Conservation (phyloP, 2,329 filamentous ascomycete species). For the Fusarium vanettenii region DNA sequence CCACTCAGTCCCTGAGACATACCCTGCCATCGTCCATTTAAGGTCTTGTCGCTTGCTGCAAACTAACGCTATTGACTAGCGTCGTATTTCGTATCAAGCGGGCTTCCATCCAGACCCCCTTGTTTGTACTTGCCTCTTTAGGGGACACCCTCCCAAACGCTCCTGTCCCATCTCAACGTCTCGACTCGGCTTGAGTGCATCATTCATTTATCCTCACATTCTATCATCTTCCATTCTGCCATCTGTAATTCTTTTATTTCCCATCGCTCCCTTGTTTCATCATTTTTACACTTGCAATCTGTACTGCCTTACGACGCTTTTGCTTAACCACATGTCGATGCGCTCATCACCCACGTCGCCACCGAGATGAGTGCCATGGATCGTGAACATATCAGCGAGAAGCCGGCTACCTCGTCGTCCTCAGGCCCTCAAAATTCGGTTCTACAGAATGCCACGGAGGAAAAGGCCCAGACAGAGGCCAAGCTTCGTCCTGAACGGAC, state of each 20-base stretch:
- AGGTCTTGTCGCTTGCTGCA: not conserved
- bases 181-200: not conserved
- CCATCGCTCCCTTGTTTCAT: not conserved
- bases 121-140: slow-evolving; percentile 4
- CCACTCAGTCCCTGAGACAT: not conserved
- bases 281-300: not conserved
- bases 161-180: slow-evolving; percentile 1
- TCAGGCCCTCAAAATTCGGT: slow-evolving; percentile 3
- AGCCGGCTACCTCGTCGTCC: slow-evolving; percentile 21
- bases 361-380: slow-evolving; percentile 28
- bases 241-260: not conserved
- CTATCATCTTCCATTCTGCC: not conserved
- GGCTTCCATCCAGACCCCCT: not conserved
- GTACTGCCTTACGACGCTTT: not conserved
- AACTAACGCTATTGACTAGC: slow-evolving; percentile 11
- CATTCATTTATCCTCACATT: slow-evolving; percentile 3
- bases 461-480: slow-evolving; percentile 47
- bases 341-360: not conserved
- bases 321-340: not conserved
- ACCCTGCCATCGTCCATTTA: slow-evolving; percentile 9
- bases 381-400: slow-evolving; percentile 23
- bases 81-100: slow-evolving; percentile 34
- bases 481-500: slow-evolving; percentile 58
- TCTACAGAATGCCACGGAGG: slow-evolving; percentile 25
- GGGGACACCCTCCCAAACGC: slow-evolving; percentile 4